These are phyloP conservation scores for Verruconis gallopava DNA, from an alignment of 2,329 filamentous ascomycete genomes.

Conservation along the genomic window DNA sequence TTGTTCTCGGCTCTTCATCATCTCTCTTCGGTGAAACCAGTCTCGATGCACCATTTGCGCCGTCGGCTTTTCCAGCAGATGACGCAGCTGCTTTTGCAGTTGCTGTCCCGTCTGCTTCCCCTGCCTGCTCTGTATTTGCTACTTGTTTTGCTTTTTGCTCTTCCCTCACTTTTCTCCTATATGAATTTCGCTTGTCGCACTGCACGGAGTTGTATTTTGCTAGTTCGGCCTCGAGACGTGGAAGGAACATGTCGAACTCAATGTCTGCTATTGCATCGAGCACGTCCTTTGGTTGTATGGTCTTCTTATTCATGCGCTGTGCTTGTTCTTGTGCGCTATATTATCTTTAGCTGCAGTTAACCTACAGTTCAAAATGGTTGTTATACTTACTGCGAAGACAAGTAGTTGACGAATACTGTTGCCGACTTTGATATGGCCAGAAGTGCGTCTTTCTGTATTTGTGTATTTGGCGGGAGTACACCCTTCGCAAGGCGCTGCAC, in stretches of 20 bases:
- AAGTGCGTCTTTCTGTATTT: conserved; percentile 72
- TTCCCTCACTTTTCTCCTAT: conserved; percentile 56
- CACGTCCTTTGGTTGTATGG: conserved; percentile 62
- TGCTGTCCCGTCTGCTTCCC: conserved; percentile 4
- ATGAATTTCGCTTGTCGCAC: conserved; percentile 60
- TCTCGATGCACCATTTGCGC: conserved; percentile 32
- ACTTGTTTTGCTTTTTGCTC: conserved; percentile 36
- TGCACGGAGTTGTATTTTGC: conserved; percentile 63
- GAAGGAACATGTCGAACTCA: conserved; percentile 60
- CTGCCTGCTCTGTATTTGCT: neutral
- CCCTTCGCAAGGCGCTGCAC: conserved; percentile 69
- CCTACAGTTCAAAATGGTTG: neutral
- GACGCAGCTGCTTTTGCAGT: conserved; percentile 13
- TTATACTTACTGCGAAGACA: conserved; percentile 55
- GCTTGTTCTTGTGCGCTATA: conserved; percentile 62
- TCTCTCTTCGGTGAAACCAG: conserved; percentile 39
- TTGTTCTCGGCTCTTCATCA: conserved; percentile 21
- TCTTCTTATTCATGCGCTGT: conserved; percentile 56
- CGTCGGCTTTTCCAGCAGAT: conserved; percentile 17
- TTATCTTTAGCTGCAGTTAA: neutral
- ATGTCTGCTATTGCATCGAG: conserved; percentile 64
- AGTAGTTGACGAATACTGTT: conserved; percentile 71
- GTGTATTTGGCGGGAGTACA: conserved; percentile 65
- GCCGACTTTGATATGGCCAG: conserved; percentile 69
- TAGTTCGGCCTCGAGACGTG: conserved; percentile 61